These are phyloP conservation scores for Jamesozyma hellenica DNA, from an alignment of 805 yeast species.

Conservation along the genomic window DNA sequence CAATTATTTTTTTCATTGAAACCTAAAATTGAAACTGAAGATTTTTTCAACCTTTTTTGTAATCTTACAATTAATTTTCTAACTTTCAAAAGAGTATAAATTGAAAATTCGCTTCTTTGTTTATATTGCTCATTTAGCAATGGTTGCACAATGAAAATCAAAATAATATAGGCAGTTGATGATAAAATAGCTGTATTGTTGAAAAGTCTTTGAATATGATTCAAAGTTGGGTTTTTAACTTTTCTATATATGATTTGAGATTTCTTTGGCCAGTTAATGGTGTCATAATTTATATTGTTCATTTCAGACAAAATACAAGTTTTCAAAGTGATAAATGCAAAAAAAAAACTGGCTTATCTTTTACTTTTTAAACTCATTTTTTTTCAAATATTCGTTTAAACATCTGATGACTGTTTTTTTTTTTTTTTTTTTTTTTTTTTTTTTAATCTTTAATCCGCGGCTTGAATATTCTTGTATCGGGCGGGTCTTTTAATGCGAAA, in stretches of 20 bases:
- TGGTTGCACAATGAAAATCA: constrained; percentile 32
- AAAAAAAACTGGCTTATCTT: neutral
- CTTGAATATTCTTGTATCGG: too few species aligned
- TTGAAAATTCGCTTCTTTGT: constrained; percentile 31
- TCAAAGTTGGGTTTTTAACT: constrained; percentile 13
- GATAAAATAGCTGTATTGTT: constrained; percentile 22
- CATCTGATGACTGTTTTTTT: too few species aligned
- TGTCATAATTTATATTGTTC: neutral
- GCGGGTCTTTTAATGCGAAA: too few species aligned
- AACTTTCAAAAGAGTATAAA: constrained; percentile 22
- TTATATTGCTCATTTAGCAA: constrained; percentile 30
- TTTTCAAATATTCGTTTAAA: too few species aligned
- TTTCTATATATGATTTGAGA: constrained; percentile 8
- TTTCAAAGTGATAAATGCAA: neutral
- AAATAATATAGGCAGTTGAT: constrained; percentile 14
- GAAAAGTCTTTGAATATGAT: constrained; percentile 20
- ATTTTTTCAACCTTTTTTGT: constrained; percentile 20
- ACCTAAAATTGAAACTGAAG: constrained; percentile 36
- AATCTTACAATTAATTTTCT: constrained; percentile 21
- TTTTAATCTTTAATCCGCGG: too few species aligned
- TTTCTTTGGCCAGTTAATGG: constrained; percentile 18
- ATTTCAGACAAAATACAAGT: neutral
- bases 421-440: too few species aligned
- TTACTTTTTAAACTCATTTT: too few species aligned
- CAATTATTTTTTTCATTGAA: constrained; percentile 32